A percentile compares a stretch with the other conserved stretches of the same genome.
Conservation (phyloP, 1,284 basidiomycete genomes). For the Cutaneotrichosporon mucoides region DNA sequence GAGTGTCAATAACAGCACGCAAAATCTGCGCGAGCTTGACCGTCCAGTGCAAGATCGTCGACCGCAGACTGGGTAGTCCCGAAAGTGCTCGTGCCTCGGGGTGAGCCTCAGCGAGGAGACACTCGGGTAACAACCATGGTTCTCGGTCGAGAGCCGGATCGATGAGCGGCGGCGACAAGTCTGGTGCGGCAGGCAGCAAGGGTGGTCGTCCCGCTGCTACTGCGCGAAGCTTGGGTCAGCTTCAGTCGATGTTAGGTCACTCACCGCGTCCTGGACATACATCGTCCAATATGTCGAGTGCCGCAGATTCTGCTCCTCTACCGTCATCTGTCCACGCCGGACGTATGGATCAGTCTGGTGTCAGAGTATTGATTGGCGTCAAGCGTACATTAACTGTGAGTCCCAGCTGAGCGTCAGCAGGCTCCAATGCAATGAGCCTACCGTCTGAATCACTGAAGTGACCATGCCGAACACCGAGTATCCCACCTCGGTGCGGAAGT, state of each 20-base stretch:
- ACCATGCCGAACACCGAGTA: slow-evolving; percentile 24
- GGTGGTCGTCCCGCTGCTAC: slow-evolving; percentile 23
- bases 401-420: not conserved
- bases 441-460: slow-evolving; percentile 20
- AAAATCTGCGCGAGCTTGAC: slow-evolving; percentile 15
- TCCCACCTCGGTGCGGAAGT: slow-evolving; percentile 8
- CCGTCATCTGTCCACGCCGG: slow-evolving; percentile 16
- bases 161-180: slow-evolving; percentile 9
- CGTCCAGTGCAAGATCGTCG: slow-evolving; percentile 23
- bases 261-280: slow-evolving; percentile 17
- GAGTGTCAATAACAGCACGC: slow-evolving; percentile 15
- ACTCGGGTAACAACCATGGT: slow-evolving; percentile 8
- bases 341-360: slow-evolving; percentile 11
- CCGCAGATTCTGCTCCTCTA: slow-evolving; percentile 18
- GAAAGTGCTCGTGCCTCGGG: not conserved
- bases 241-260: not conserved
- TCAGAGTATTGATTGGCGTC: not conserved
- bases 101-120: not conserved
- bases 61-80: slow-evolving; percentile 17
- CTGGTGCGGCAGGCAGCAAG: slow-evolving; percentile 7
- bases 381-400: not conserved
- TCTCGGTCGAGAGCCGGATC: slow-evolving; percentile 11
- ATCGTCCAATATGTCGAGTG: slow-evolving; percentile 23
- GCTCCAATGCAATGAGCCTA: slow-evolving; percentile 1
- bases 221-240: slow-evolving; percentile 11